Evolutionary conservation across 352 stramenopile species (phyloP), one percentile per base, ranked within the genome.

Genomic region (Elongisporangium senticosum): DNA sequence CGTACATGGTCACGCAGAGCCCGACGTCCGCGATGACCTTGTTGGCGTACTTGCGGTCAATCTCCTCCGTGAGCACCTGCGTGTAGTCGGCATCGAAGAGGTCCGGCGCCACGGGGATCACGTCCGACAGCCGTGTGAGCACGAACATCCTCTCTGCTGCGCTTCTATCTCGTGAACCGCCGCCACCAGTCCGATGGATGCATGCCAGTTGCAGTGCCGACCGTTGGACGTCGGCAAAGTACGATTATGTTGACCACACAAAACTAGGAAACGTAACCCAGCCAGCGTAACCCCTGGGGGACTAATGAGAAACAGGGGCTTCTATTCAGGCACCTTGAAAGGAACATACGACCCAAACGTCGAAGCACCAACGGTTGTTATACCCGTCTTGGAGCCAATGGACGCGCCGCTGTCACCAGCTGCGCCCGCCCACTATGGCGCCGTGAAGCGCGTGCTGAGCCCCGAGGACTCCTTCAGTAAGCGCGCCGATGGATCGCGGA

Each of bases 31-130:
- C 76, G 33, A 96, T 78, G 14, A 96, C 85, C 58, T 96, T 96
- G 76, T 96, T 96, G 26, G 85, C 85, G 60, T 95, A 96, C 71
- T 96, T 96, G 63, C 80, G 80, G 68, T 96, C 85, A 59, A 96
- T 90, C 69, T 96, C 87, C 68, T 96, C 85, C 19, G 92, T 69
- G 50, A 96, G 67, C 48, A 93, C 85, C 58, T 92, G 86, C 62
- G 77, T 83, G 72, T 90, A 92, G 70, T 94, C 80, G 60, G 80
- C 71, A 54, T 89, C 77, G 58, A 92, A 91, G 49, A 93, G 79
- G 65, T 86, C 74, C 4, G 85, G 85, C 52, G 72, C 79, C 67
- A 95, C 79, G 13, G 84, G 83, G 51, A 95, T 93, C 62, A 95
- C 83, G 65, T 95, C 85, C 51, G 85, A 91, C 59, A 95, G 75